Conservation (phyloP, 106 monocot species). For the Dioscorea zingiberensis region DNA sequence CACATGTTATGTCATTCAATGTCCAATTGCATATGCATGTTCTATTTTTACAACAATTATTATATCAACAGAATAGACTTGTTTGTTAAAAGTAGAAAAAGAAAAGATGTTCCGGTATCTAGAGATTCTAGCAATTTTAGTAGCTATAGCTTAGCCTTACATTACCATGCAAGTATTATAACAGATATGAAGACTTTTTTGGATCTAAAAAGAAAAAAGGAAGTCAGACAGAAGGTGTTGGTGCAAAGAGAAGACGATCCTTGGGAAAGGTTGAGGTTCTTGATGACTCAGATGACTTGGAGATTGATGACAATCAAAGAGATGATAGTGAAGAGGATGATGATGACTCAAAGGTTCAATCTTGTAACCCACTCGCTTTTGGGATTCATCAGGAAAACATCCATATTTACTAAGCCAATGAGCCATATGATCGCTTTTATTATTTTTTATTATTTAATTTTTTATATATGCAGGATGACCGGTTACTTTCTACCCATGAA, state of each 20-base stretch:
- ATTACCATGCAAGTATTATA: background rate
- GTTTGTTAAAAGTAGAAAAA: no score
- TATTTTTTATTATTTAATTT: background rate
- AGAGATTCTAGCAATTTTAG: no score
- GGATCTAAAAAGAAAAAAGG: conserved; percentile 33
- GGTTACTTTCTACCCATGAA: conserved; percentile 62
- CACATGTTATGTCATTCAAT: background rate
- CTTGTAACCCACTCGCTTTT: no score
- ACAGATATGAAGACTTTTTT: conserved; percentile 90
- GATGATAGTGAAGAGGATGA: conserved; percentile 24
- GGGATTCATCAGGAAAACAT: no score
- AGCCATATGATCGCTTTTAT: no score
- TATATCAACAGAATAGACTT: background rate
- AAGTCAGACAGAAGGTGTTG: conserved; percentile 12
- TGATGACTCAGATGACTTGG: conserved; percentile 27
- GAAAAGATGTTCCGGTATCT: no score
- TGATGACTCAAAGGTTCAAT: background rate
- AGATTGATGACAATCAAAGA: conserved; percentile 25
- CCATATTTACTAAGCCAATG: no score
- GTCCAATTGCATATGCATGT: background rate
- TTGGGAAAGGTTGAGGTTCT: conserved; percentile 17
- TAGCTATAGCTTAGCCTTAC: no score
- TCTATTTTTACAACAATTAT: background rate
- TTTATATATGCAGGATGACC: conserved; percentile 28
- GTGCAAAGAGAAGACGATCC: conserved; percentile 12